phyloP scores from a whole-genome alignment of 73 alveolate species.

The Strombidium stylifer region DNA sequence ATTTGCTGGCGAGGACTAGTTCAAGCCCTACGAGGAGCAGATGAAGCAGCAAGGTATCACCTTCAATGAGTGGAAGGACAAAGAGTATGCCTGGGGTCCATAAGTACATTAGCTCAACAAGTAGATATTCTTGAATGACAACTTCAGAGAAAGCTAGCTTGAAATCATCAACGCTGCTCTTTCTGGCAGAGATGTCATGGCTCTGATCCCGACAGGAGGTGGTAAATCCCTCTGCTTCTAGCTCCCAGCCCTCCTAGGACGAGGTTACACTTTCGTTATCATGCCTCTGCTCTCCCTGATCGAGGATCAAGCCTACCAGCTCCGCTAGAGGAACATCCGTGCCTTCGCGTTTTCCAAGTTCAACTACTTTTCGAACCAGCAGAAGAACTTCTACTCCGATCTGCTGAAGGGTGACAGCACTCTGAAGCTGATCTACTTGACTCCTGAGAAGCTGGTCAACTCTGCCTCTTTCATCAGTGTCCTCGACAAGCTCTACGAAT shows the following conservation, averaged over 20 bases:
- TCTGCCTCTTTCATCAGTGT: conserved; percentile 28
- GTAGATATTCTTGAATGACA: conserved; percentile 69
- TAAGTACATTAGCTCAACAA: conserved; percentile 54
- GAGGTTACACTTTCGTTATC: conserved; percentile 85
- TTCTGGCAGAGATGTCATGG: conserved; percentile 83
- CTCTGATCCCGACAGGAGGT: conserved; percentile 98
- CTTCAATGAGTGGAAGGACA: conserved; percentile 56
- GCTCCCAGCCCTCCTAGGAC: conserved; percentile 76
- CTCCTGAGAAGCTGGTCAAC: conserved; percentile 71
- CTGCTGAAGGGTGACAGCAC: conserved; percentile 4
- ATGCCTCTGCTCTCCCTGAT: conserved; percentile 92
- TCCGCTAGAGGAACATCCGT: background rate
- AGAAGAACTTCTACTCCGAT: conserved; percentile 4
- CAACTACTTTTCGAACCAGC: background rate
- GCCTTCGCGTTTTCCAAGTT: conserved; percentile 4
- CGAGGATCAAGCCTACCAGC: conserved; percentile 70
- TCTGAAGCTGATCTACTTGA: conserved; percentile 44
- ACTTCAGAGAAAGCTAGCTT: conserved; percentile 74
- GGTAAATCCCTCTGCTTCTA: conserved; percentile 91
- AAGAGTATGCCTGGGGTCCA: conserved; percentile 68
- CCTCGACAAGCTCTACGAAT: conserved; percentile 39
- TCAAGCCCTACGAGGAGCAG: conserved; percentile 13
- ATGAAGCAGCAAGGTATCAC: too few species aligned
- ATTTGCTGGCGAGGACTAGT: conserved; percentile 26
- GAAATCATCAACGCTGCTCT: conserved; percentile 86